Conservation (phyloP, 768 basidiomycete species). For the Pholiota conissans region DNA sequence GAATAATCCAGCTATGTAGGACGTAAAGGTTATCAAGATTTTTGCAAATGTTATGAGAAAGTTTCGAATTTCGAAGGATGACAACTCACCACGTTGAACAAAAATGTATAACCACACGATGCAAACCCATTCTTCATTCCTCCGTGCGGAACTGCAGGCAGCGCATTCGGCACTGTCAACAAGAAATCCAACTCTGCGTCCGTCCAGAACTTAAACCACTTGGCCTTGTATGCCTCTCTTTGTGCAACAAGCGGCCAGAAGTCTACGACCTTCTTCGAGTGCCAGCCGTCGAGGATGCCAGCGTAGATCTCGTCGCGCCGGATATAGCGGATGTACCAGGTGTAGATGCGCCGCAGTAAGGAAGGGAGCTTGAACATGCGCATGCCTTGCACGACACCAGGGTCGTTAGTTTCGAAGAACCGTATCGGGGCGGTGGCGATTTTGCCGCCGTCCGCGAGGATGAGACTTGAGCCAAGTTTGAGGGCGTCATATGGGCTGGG, state of each 20-base stretch:
- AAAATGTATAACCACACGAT: slow-evolving; percentile 57
- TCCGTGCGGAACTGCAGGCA: slow-evolving; percentile 54
- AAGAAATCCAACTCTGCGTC: slow-evolving; percentile 54
- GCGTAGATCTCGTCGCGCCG: slow-evolving; percentile 54
- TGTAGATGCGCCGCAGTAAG: slow-evolving; percentile 46
- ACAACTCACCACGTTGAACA: slow-evolving; percentile 57
- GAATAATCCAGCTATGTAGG: slow-evolving; percentile 32
- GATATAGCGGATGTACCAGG: slow-evolving; percentile 53
- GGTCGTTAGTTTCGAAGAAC: slow-evolving; percentile 46
- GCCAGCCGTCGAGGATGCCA: slow-evolving; percentile 46
- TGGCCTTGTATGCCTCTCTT: slow-evolving; percentile 42
- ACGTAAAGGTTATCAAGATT: background rate
- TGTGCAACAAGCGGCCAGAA: slow-evolving; percentile 48
- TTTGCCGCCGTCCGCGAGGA: slow-evolving; percentile 52
- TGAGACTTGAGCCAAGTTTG: slow-evolving; percentile 50
- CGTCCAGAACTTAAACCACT: slow-evolving; percentile 43
- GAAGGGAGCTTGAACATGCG: slow-evolving; percentile 44
- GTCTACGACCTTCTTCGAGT: slow-evolving; percentile 43
- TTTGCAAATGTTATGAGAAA: background rate
- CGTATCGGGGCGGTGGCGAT: slow-evolving; percentile 33
- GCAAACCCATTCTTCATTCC: slow-evolving; percentile 53
- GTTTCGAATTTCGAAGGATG: background rate
- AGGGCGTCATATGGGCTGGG: slow-evolving; percentile 53
- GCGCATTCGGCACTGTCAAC: slow-evolving; percentile 56
- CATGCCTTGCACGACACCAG: slow-evolving; percentile 41